Conservation (phyloP, 257 asterid genomes). For the Petunia axillaris region DNA sequence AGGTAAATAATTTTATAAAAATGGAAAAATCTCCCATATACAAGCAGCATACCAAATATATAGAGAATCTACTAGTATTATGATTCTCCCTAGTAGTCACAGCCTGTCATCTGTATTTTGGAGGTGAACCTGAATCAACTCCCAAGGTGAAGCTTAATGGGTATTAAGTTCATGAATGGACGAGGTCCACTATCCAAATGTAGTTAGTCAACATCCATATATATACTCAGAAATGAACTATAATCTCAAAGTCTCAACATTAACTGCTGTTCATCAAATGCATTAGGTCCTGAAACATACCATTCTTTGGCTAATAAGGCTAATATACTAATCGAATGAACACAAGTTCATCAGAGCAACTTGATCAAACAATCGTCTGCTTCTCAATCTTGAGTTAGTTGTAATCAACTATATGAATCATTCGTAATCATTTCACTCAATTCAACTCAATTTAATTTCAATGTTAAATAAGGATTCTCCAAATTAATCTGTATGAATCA, state of each 20-base stretch:
- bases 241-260: not conserved
- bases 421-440: not conserved
- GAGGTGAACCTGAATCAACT: slow-evolving; percentile 7
- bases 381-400: slow-evolving; percentile 12
- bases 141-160: not conserved
- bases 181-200: not conserved
- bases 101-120: slow-evolving; percentile 15
- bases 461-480: not conserved
- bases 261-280: slow-evolving; percentile 16
- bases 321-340: not conserved
- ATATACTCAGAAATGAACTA: too few species aligned
- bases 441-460: not conserved
- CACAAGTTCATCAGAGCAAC: not conserved
- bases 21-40: too few species aligned
- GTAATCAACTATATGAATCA: not conserved
- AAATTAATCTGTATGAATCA: not conserved
- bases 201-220: not conserved
- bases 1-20: too few species aligned
- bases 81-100: not conserved
- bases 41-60: too few species aligned
- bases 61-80: too few species aligned
- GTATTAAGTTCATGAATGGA: slow-evolving; percentile 21
- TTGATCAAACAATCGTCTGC: not conserved
- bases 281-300: slow-evolving; percentile 1
- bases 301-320: slow-evolving; percentile 1